phyloP scores from a whole-genome alignment of 192 early-diverging fungal genomes.

The Jimgerdemannia flammicorona region DNA sequence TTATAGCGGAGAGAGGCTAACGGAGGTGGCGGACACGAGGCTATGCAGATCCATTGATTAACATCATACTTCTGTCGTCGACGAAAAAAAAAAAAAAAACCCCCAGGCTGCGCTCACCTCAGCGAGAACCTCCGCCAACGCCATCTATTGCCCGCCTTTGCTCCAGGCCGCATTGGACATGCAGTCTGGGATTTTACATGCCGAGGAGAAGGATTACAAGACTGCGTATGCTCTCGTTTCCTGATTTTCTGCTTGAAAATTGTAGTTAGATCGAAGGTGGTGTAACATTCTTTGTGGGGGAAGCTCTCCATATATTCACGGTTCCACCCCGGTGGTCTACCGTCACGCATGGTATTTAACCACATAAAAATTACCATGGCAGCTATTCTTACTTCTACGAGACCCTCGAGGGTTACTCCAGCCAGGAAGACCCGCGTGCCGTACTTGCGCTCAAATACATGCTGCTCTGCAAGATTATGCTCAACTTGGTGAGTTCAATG shows the following conservation, averaged over 20 bases:
- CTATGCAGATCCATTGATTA: background rate
- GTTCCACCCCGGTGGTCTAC: too few relatives aligned
- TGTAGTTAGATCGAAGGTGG: too few relatives aligned
- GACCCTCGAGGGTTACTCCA: conserved; percentile 90
- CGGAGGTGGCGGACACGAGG: too few relatives aligned
- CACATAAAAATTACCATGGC: too few relatives aligned
- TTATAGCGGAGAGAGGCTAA: too few relatives aligned
- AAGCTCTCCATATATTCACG: too few relatives aligned
- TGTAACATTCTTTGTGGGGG: too few relatives aligned
- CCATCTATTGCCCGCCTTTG: conserved; percentile 96
- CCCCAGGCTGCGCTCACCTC: conserved; percentile 87
- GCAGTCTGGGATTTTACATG: conserved; percentile 96
- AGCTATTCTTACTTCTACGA: conserved; percentile 94
- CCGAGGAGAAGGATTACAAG: conserved; percentile 99
- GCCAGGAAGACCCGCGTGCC: conserved; percentile 84
- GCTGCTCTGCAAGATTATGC: conserved; percentile 99
- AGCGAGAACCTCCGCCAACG: conserved; percentile 94
- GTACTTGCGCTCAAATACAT: conserved; percentile 95
- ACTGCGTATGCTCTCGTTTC: conserved; percentile 64
- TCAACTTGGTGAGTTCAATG: conserved; percentile 69
- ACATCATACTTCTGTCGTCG: background rate
- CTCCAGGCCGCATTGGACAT: conserved; percentile 95
- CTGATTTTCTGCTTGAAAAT: background rate
- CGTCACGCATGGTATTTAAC: too few relatives aligned
- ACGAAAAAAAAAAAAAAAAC: background rate